phyloP scores from a whole-genome alignment of 2,329 filamentous ascomycete species.

The Ceratocystis lukuohia region DNA sequence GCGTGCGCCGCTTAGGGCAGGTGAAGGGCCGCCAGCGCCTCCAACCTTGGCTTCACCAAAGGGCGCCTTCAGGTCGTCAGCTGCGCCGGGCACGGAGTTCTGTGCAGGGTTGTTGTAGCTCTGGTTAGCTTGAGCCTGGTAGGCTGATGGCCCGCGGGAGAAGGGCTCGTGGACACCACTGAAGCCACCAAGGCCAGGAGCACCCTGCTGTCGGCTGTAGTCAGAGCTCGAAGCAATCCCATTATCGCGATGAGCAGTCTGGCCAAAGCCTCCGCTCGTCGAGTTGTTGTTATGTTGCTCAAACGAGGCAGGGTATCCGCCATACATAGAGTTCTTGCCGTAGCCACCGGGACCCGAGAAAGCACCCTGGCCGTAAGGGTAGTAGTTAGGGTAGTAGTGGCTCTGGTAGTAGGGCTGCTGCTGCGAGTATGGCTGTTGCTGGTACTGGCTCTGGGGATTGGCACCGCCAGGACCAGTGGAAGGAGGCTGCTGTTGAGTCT shows the following conservation, averaged over 20 bases:
- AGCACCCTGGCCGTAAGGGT: conserved; percentile 39
- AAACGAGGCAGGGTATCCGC: conserved; percentile 44
- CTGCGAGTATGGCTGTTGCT: conserved; percentile 31
- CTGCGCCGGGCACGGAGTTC: conserved; percentile 29
- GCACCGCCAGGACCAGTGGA: conserved; percentile 23
- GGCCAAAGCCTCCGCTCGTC: conserved; percentile 40
- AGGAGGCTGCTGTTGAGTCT: conserved; percentile 36
- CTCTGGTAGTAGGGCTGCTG: conserved; percentile 46
- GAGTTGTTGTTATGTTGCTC: conserved; percentile 37
- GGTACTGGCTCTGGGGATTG: conserved; percentile 40
- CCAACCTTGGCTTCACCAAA: conserved; percentile 42
- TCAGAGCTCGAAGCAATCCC: conserved; percentile 38
- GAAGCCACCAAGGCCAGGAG: conserved; percentile 37
- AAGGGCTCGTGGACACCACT: conserved; percentile 39
- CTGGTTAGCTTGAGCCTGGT: conserved; percentile 43
- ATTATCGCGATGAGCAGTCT: conserved; percentile 41
- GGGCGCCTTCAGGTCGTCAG: conserved; percentile 44
- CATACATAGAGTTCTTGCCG: conserved; percentile 42
- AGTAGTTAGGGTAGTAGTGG: conserved; percentile 51
- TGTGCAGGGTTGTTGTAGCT: conserved; percentile 40
- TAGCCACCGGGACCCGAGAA: conserved; percentile 33
- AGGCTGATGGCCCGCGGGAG: conserved; percentile 38
- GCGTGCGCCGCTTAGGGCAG: conserved; percentile 41
- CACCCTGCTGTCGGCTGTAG: conserved; percentile 39
- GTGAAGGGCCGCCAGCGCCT: conserved; percentile 38